Evolutionary conservation across 306 rosid genomes (phyloP).

Genomic region (Hippophae tibetana): DNA sequence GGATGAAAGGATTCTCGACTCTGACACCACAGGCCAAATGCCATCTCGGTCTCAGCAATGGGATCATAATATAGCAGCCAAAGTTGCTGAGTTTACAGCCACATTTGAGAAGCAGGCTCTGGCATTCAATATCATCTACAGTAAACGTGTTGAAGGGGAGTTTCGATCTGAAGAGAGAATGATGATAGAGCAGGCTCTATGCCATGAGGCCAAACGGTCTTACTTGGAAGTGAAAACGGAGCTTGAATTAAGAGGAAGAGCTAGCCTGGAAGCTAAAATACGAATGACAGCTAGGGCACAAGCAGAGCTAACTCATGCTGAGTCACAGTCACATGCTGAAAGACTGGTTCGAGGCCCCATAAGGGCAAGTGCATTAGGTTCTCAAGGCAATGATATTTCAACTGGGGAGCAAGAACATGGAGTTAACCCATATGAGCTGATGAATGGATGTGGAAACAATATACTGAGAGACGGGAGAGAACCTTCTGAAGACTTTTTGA

Average conservation of each 20-base stretch:
- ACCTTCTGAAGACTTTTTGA: slow-evolving; percentile 86
- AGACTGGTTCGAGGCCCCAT: slow-evolving; percentile 72
- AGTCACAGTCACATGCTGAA: slow-evolving; percentile 72
- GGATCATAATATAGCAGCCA: slow-evolving; percentile 88
- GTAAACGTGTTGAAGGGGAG: slow-evolving; percentile 72
- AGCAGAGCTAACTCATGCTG: slow-evolving; percentile 72
- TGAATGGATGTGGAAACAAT: slow-evolving; percentile 87
- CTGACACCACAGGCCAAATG: slow-evolving; percentile 85
- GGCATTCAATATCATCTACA: slow-evolving; percentile 82
- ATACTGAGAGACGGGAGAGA: slow-evolving; percentile 78
- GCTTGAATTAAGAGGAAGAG: slow-evolving; percentile 79
- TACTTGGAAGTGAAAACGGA: slow-evolving; percentile 56
- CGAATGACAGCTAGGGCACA: slow-evolving; percentile 77
- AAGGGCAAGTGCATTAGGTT: slow-evolving; percentile 63
- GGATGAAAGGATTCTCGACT: slow-evolving; percentile 92
- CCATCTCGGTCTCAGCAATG: slow-evolving; percentile 96
- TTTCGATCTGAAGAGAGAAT: slow-evolving; percentile 94
- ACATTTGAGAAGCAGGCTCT: slow-evolving; percentile 94
- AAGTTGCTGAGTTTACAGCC: slow-evolving; percentile 82
- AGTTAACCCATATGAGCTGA: slow-evolving; percentile 52
- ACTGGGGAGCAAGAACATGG: slow-evolving; percentile 66
- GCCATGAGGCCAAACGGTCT: slow-evolving; percentile 80
- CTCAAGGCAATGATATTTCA: slow-evolving; percentile 54
- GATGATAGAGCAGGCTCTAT: slow-evolving; percentile 91
- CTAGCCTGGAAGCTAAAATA: slow-evolving; percentile 70